A percentile compares a stretch with the other conserved stretches of the same genome.
Conservation (phyloP, 331 rosid genomes). For the Quercus tomentella region DNA sequence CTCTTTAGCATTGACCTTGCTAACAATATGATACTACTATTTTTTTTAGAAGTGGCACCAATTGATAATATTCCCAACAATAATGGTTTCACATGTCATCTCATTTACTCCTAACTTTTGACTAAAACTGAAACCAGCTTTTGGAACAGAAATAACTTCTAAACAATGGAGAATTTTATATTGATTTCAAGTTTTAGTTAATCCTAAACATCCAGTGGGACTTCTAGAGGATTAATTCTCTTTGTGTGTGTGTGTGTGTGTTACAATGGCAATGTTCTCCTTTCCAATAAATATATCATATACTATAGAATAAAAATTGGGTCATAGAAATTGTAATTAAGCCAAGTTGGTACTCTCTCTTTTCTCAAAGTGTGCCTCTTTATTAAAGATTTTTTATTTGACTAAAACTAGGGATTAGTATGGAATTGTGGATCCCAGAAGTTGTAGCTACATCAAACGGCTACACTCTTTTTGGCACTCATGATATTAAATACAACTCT, state of each 20-base stretch:
- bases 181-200: not conserved
- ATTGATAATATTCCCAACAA: not conserved
- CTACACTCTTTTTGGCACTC: no score
- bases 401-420: no score
- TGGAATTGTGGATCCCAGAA: no score
- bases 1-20: no score
- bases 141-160: not conserved
- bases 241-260: not conserved
- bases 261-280: not conserved
- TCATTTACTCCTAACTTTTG: not conserved
- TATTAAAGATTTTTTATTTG: no score
- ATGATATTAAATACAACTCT: no score
- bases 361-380: no score
- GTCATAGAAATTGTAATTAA: no score
- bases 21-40: no score
- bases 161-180: not conserved
- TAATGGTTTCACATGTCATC: not conserved
- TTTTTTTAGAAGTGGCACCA: not conserved
- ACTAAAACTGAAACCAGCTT: not conserved
- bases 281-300: not conserved
- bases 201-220: not conserved
- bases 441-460: no score
- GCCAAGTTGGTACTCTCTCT: no score
- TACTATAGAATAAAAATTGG: no score
- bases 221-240: not conserved